Base-by-base conservation (phyloP, 441 rosid genomes). In the Brassica hybrid region DNA sequence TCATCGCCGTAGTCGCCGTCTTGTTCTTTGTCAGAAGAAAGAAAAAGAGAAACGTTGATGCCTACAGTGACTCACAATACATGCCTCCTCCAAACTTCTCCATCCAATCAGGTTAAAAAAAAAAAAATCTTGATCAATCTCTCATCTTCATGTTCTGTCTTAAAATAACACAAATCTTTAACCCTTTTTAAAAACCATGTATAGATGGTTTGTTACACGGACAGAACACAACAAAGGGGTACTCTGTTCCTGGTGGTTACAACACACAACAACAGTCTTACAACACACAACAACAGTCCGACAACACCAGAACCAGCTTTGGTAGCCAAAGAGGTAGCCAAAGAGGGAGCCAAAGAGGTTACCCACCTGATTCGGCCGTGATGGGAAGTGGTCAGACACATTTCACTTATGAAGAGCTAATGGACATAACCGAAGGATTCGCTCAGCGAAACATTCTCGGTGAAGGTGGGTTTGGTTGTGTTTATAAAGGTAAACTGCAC, bases 401-500 rank as follows among this genome's bases (percentile, higher is more conserved):
- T 82, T 91, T 91, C 79, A 84, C 76, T 48, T 88, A 91, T 14
- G 91, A 91, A 27, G 93, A 90, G 68, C 58, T 93, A 82, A 86
- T 82, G 89, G 95, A 90, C 56, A 89, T 90, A 75, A 93, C 97
- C 23, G 64, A 75, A 9, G 97, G 93, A 18, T 91, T 93, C 81
- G 68, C 91, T 18, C 71, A 75, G 41, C 85, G 86, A 32, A 89
- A 90, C 62, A 80, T 89, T 25, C 76, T 90, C 6, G 97, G 97
- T 8, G 94, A 93, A 82, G 97, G 97, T 60, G 98, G 97, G 2
- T 93, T 93, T 32, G 97, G 98, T 21, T 88, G 87, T 74, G 97
- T 93, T 43, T 90, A 77, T 57, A 83, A 85, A 76, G 98, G 95
- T 59, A 69, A 58, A 69, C 30, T 81, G 25, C 71, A 80, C 0